phyloP scores from a whole-genome alignment of 139 green algal genomes.

The Micractinium conductrix region DNA sequence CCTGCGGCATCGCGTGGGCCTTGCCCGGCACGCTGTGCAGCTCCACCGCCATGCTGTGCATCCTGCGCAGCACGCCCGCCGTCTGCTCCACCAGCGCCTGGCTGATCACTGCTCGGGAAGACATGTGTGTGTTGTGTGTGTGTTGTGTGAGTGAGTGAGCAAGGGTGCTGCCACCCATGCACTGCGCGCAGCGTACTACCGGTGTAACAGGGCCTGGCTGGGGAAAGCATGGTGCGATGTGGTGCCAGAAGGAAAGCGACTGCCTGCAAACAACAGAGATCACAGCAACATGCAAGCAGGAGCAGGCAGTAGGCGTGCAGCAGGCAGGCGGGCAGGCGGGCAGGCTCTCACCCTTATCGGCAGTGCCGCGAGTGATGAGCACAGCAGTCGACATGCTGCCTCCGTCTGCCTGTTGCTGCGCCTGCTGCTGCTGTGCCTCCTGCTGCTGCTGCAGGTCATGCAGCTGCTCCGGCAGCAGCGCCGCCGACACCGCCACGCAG shows the following conservation, averaged over 20 bases:
- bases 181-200: too few relatives aligned
- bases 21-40: conserved; percentile 15
- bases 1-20: conserved; percentile 25
- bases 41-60: background rate
- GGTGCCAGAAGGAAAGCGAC: too few relatives aligned
- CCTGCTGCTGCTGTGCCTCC: background rate
- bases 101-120: conserved; percentile 11
- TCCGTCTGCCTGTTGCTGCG: background rate
- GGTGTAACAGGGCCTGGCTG: too few relatives aligned
- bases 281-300: too few relatives aligned
- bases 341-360: background rate
- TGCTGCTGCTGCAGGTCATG: background rate
- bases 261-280: too few relatives aligned
- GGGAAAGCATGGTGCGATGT: too few relatives aligned
- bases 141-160: too few relatives aligned
- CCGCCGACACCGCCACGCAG: conserved; percentile 16
- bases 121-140: too few relatives aligned
- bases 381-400: background rate
- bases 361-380: conserved; percentile 4
- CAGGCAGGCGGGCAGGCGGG: too few relatives aligned
- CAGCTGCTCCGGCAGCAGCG: conserved; percentile 26
- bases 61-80: background rate
- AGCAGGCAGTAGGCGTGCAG: too few relatives aligned
- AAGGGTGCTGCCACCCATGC: too few relatives aligned
- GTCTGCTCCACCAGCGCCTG: background rate